Conservation (phyloP, 768 basidiomycete species). For the Russula compacta region DNA sequence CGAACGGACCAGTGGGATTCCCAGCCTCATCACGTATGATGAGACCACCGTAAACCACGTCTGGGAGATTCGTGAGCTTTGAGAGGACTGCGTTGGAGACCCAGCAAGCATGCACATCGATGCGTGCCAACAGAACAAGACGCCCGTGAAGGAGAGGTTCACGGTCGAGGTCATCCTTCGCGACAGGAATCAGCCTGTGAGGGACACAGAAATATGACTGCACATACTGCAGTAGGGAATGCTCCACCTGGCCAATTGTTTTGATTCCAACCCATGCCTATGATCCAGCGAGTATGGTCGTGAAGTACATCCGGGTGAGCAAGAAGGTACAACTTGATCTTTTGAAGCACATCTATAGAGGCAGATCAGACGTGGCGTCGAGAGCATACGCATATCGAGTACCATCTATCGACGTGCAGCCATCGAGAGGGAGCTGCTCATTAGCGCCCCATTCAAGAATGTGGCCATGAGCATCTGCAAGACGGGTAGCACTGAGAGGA, state of each 20-base stretch:
- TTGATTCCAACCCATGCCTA: slow-evolving; percentile 93
- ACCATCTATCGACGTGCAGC: slow-evolving; percentile 53
- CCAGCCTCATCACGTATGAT: slow-evolving; percentile 57
- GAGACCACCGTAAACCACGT: slow-evolving; percentile 57
- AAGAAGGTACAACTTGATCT: slow-evolving; percentile 49
- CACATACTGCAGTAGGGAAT: slow-evolving; percentile 66
- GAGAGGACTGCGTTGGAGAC: slow-evolving; percentile 68
- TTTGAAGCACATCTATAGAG: slow-evolving; percentile 49
- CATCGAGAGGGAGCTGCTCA: slow-evolving; percentile 53
- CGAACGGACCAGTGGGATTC: slow-evolving; percentile 52
- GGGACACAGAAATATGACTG: not conserved
- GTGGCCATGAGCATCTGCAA: slow-evolving; percentile 72
- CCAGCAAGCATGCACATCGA: slow-evolving; percentile 86
- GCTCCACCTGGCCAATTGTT: slow-evolving; percentile 49
- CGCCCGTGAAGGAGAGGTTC: slow-evolving; percentile 61
- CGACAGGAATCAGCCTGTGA: not conserved
- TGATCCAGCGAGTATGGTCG: slow-evolving; percentile 58
- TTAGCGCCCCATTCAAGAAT: slow-evolving; percentile 66
- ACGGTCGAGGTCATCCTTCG: slow-evolving; percentile 60
- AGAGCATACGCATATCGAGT: not conserved
- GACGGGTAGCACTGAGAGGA: not conserved
- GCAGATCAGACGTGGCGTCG: not conserved
- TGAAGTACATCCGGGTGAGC: slow-evolving; percentile 45
- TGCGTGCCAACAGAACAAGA: slow-evolving; percentile 62
- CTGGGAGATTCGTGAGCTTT: slow-evolving; percentile 51